phyloP scores from a whole-genome alignment of 73 alveolate genomes.

The Effrenium voratum region DNA sequence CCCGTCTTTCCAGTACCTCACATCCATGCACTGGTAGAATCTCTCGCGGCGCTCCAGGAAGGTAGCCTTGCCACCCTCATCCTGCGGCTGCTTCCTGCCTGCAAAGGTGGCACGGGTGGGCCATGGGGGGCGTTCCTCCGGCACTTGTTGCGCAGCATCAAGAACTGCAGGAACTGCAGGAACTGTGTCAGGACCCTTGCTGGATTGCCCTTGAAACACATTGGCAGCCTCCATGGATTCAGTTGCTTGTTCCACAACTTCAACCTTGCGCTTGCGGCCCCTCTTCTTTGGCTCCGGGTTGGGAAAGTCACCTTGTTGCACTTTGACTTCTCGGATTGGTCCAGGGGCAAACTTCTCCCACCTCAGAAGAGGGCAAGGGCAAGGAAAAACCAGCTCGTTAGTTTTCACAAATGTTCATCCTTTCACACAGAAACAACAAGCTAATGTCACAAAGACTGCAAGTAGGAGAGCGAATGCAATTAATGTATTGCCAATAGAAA shows the following conservation, averaged over 20 bases:
- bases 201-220: not conserved
- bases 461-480: no score
- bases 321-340: not conserved
- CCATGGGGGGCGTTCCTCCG: not conserved
- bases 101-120: not conserved
- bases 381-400: no score
- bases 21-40: not conserved
- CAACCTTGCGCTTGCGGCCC: not conserved
- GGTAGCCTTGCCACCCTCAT: not conserved
- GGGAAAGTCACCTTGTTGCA: not conserved
- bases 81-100: not conserved
- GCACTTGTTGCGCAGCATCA: not conserved
- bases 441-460: no score
- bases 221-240: not conserved
- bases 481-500: no score
- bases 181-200: not conserved
- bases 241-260: not conserved
- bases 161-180: not conserved
- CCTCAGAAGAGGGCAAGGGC: no score
- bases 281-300: not conserved
- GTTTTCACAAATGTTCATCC: no score
- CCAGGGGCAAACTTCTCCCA: constrained; percentile 21
- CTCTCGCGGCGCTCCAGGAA: not conserved
- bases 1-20: not conserved
- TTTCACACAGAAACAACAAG: no score